A percentile compares a stretch with the other conserved stretches of the same genome.
phyloP scores from a whole-genome alignment of 2,329 filamentous ascomycete genomes.

The Fusarium hostae region DNA sequence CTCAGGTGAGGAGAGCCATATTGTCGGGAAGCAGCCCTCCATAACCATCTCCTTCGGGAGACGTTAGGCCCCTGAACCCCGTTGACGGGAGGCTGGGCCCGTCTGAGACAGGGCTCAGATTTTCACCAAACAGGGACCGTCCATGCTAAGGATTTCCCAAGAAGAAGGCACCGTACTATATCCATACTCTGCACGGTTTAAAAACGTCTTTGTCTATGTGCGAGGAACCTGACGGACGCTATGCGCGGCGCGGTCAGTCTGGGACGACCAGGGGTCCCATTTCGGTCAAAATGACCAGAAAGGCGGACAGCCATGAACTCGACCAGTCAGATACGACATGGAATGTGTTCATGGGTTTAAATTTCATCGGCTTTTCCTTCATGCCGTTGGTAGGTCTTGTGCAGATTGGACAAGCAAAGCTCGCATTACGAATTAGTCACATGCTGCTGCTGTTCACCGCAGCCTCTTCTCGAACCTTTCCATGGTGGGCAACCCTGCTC shows the following conservation, averaged over 20 bases:
- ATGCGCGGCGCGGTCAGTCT: constrained; percentile 28
- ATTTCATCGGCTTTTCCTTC: not conserved
- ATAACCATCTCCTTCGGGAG: constrained; percentile 7
- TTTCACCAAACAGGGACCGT: constrained; percentile 18
- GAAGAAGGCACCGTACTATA: constrained; percentile 1
- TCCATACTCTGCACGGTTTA: not conserved
- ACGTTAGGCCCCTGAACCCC: constrained; percentile 28
- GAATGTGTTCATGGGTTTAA: constrained; percentile 16
- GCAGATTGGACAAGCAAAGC: constrained; percentile 19
- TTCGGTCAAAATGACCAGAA: constrained; percentile 6
- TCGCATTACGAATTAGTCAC: constrained; percentile 24
- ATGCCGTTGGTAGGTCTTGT: constrained; percentile 18
- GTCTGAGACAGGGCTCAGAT: constrained; percentile 30
- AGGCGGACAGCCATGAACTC: constrained; percentile 15
- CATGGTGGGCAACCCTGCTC: constrained; percentile 13
- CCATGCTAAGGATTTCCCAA: not conserved
- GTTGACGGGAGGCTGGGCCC: constrained; percentile 32
- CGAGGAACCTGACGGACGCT: constrained; percentile 30
- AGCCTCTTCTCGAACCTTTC: constrained; percentile 37
- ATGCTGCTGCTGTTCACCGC: constrained; percentile 16
- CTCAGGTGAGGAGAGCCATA: constrained; percentile 32
- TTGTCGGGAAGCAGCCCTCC: constrained; percentile 30
- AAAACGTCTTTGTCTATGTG: constrained; percentile 1
- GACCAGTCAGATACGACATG: constrained; percentile 32
- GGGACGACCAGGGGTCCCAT: constrained; percentile 25